Percentiles rank a stretch among this genome's conserved stretches.
Evolutionary conservation across 75 land plant genomes (phyloP).

Genomic region (Picea sitchensis): DNA sequence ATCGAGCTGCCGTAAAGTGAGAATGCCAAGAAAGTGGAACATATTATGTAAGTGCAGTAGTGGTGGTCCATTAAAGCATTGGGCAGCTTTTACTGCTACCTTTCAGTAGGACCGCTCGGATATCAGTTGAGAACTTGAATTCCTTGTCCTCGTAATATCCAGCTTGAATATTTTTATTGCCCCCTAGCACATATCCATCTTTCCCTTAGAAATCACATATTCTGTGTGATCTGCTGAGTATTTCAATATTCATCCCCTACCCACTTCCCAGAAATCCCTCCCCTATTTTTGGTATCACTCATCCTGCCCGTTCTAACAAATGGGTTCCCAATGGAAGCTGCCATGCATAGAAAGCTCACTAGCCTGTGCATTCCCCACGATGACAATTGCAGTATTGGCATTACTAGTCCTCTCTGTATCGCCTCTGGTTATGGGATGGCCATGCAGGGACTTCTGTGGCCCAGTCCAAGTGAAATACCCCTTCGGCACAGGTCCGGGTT

Average conservation of each 20-base stretch:
- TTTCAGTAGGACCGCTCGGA: too few species aligned
- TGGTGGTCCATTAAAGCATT: too few species aligned
- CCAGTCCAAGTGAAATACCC: too few species aligned
- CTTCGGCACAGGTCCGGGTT: conserved; percentile 16
- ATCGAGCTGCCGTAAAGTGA: background rate
- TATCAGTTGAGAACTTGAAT: too few species aligned
- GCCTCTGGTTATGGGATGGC: background rate
- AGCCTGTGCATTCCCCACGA: background rate
- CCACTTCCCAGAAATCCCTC: background rate
- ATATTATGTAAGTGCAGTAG: background rate
- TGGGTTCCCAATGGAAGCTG: background rate
- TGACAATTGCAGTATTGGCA: background rate
- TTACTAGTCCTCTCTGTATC: background rate
- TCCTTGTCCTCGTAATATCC: too few species aligned
- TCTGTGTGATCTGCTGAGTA: background rate
- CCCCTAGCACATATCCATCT: background rate
- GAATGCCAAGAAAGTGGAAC: background rate
- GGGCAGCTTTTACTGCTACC: too few species aligned
- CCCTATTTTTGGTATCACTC: background rate
- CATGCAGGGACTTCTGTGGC: conserved; percentile 16
- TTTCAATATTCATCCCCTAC: background rate
- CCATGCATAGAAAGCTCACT: background rate
- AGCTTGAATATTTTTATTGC: background rate
- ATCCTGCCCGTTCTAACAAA: background rate
- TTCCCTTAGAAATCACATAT: background rate